A percentile compares a stretch with the other conserved stretches of the same genome.
Evolutionary conservation across 148 eudicot species (phyloP).

Genomic region (Fagopyrum tataricum): DNA sequence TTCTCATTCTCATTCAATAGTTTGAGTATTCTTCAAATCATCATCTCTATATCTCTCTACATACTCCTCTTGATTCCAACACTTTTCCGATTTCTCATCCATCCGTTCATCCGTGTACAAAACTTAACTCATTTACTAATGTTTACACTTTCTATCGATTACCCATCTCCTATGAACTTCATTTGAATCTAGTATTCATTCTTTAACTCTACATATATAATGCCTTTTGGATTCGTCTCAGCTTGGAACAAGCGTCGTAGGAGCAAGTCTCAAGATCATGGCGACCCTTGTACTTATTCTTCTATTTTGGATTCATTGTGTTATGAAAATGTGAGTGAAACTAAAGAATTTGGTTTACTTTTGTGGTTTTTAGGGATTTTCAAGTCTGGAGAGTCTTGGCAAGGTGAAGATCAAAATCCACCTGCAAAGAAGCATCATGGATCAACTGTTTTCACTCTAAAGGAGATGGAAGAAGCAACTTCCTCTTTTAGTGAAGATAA

Average conservation of each 20-base stretch:
- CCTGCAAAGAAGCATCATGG: slow-evolving; percentile 63
- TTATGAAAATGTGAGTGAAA: neutral
- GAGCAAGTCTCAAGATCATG: slow-evolving; percentile 77
- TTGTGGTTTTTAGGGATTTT: slow-evolving; percentile 52
- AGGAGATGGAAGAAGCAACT: slow-evolving; percentile 91
- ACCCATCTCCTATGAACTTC: neutral
- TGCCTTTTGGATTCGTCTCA: slow-evolving; percentile 83
- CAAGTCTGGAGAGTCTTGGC: slow-evolving; percentile 73
- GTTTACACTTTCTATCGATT: neutral
- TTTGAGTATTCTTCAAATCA: slow-evolving; percentile 51
- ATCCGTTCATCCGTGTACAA: neutral
- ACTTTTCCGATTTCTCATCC: neutral
- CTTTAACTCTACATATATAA: slow-evolving; percentile 11
- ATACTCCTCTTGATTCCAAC: slow-evolving; percentile 19
- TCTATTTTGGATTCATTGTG: slow-evolving; percentile 2
- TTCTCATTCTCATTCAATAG: slow-evolving; percentile 23
- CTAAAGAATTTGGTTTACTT: neutral
- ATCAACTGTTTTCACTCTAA: slow-evolving; percentile 82
- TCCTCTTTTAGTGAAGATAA: slow-evolving; percentile 68
- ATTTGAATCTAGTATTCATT: neutral
- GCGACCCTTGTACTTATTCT: slow-evolving; percentile 51
- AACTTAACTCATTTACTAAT: neutral
- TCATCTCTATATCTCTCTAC: slow-evolving; percentile 41
- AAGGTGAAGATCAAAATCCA: slow-evolving; percentile 57
- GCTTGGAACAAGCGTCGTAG: slow-evolving; percentile 92